A percentile compares a stretch with the other conserved stretches of the same genome.
These are phyloP conservation scores for Cryptosporidium canis DNA, from an alignment of 169 alveolate genomes.

Conservation along the genomic window DNA sequence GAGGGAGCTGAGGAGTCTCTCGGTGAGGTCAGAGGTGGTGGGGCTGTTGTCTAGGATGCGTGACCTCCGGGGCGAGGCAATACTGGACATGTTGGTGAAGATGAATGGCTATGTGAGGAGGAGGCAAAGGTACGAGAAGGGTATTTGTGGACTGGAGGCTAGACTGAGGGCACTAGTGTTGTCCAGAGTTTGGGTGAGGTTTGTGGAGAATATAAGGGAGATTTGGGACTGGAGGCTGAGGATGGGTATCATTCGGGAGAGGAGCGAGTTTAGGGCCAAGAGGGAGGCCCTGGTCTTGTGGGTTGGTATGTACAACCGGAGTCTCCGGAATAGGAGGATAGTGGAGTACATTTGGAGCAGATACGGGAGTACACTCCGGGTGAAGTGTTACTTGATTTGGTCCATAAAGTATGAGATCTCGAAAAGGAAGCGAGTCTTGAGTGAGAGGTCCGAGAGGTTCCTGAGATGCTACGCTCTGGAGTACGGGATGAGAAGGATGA, in stretches of 20 bases:
- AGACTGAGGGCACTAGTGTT: background rate
- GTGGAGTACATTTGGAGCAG: background rate
- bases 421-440: background rate
- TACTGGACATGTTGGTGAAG: background rate
- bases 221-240: background rate
- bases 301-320: constrained; percentile 13
- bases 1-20: background rate
- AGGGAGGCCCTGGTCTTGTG: background rate
- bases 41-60: background rate
- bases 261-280: background rate
- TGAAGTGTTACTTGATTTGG: constrained; percentile 60
- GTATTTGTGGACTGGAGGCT: background rate
- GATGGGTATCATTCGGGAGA: background rate
- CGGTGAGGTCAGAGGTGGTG: background rate
- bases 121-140: background rate
- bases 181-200: background rate
- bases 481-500: constrained; percentile 6
- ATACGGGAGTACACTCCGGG: background rate
- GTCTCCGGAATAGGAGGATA: background rate
- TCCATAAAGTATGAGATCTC: constrained; percentile 15
- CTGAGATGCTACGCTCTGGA: background rate
- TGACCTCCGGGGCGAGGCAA: background rate
- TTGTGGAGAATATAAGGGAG: background rate
- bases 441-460: background rate
- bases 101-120: background rate